These are phyloP conservation scores for Septoria linicola DNA, from an alignment of 2,329 filamentous ascomycete genomes.

Conservation along the genomic window DNA sequence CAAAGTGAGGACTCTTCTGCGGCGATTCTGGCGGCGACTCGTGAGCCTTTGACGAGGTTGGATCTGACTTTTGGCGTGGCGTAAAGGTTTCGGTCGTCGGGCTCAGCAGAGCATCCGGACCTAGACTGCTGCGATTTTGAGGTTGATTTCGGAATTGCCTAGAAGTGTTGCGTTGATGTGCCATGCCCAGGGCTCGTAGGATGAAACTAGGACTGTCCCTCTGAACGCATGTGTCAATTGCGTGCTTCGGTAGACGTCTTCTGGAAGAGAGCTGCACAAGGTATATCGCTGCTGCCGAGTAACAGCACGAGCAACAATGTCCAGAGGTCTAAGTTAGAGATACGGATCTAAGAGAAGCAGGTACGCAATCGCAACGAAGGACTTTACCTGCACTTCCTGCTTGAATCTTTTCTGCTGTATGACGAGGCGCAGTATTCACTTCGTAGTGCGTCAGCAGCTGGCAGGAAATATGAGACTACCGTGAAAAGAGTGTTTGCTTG, in stretches of 20 bases:
- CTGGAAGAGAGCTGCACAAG: not conserved
- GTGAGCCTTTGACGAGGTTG: conserved; percentile 1
- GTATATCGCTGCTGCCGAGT: not conserved
- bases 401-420: not conserved
- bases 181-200: not conserved
- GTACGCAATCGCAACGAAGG: not conserved
- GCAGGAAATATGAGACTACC: too few species aligned
- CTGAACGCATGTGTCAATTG: not conserved
- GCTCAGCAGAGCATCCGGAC: not conserved
- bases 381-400: not conserved
- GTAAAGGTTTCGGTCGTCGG: not conserved
- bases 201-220: not conserved
- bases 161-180: conserved; percentile 1
- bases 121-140: not conserved
- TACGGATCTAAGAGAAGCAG: not conserved
- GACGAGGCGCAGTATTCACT: too few species aligned
- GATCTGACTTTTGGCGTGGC: not conserved
- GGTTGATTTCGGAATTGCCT: not conserved
- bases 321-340: not conserved
- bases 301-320: not conserved
- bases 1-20: conserved; percentile 2
- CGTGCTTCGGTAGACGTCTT: not conserved
- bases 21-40: conserved; percentile 11
- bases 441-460: too few species aligned
- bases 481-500: too few species aligned